These are phyloP conservation scores for Dendryphion nanum DNA, from an alignment of 2,329 filamentous ascomycete genomes.

Conservation along the genomic window DNA sequence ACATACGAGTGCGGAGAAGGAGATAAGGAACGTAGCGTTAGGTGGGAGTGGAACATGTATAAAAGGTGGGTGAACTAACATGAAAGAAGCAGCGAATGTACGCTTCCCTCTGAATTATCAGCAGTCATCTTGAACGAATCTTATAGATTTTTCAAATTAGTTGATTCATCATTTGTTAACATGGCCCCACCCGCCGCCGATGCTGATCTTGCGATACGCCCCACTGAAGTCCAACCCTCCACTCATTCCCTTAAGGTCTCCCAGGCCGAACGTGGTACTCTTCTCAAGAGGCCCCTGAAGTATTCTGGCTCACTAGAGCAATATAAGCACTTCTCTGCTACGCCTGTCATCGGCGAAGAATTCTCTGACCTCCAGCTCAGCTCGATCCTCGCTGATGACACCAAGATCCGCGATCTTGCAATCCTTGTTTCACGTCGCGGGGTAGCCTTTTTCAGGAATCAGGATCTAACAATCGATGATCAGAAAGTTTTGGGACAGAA, in stretches of 20 bases:
- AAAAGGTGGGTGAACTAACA: not conserved
- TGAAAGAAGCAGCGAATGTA: not conserved
- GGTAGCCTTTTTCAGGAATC: constrained; percentile 68
- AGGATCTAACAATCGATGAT: constrained; percentile 60
- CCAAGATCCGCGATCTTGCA: constrained; percentile 38
- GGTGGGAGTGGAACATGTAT: too few relatives aligned
- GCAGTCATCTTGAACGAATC: not conserved
- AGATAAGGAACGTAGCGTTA: not conserved
- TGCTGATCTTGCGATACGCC: not conserved
- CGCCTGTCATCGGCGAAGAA: constrained; percentile 51
- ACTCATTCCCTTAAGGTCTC: not conserved
- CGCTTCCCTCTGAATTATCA: not conserved
- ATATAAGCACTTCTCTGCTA: constrained; percentile 49
- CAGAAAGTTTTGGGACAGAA: constrained; percentile 63
- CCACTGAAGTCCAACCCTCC: not conserved
- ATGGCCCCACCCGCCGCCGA: constrained; percentile 1
- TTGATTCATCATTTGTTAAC: constrained; percentile 1
- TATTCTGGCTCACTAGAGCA: constrained; percentile 41
- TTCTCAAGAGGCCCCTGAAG: constrained; percentile 26
- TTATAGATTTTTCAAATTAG: not conserved
- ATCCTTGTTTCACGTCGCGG: constrained; percentile 64
- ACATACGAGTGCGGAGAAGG: not conserved
- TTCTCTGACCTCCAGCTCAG: constrained; percentile 37
- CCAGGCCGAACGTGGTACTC: not conserved
- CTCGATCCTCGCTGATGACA: constrained; percentile 28